A percentile compares a stretch with the other conserved stretches of the same genome.
These are phyloP conservation scores for Pythium rishiriense DNA, from an alignment of 352 stramenopile species.

Conservation along the genomic window DNA sequence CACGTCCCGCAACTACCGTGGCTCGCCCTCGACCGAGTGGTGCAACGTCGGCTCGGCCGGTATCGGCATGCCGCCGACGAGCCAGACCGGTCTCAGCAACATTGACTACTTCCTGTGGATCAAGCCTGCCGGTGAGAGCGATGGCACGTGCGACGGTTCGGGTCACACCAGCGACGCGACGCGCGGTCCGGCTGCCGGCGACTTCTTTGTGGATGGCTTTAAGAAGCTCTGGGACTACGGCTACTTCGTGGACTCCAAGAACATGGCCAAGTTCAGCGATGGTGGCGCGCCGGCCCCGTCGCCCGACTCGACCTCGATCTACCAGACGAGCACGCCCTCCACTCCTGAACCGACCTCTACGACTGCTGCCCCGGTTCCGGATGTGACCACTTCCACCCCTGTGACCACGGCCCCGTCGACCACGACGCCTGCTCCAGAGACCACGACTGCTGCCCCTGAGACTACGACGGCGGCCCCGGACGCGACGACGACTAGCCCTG, in stretches of 20 bases:
- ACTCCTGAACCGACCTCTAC: conserved; percentile 3
- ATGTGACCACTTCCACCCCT: not conserved
- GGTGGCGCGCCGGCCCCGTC: not conserved
- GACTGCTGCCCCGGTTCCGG: not conserved
- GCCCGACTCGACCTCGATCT: conserved; percentile 5
- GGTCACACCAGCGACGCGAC: conserved; percentile 35
- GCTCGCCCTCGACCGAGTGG: conserved; percentile 45
- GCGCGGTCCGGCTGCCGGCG: conserved; percentile 41
- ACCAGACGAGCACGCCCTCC: not conserved
- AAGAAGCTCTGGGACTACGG: conserved; percentile 64
- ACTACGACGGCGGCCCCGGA: not conserved
- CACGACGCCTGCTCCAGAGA: not conserved
- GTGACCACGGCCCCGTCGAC: not conserved
- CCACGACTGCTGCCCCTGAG: not conserved
- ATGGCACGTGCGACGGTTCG: conserved; percentile 50
- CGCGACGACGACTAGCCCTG: not conserved
- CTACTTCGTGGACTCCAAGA: conserved; percentile 50
- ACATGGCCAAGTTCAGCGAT: conserved; percentile 14
- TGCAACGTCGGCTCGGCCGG: conserved; percentile 64
- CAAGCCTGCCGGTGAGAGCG: conserved; percentile 64
- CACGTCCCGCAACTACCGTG: conserved; percentile 63
- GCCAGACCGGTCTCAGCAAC: conserved; percentile 43
- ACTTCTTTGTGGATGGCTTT: conserved; percentile 63
- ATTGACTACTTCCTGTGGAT: conserved; percentile 75
- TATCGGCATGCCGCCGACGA: conserved; percentile 56